Evolutionary conservation across 768 basidiomycete species (phyloP), one percentile per base, ranked within the genome.

Genomic region (Dentipellis fragilis): DNA sequence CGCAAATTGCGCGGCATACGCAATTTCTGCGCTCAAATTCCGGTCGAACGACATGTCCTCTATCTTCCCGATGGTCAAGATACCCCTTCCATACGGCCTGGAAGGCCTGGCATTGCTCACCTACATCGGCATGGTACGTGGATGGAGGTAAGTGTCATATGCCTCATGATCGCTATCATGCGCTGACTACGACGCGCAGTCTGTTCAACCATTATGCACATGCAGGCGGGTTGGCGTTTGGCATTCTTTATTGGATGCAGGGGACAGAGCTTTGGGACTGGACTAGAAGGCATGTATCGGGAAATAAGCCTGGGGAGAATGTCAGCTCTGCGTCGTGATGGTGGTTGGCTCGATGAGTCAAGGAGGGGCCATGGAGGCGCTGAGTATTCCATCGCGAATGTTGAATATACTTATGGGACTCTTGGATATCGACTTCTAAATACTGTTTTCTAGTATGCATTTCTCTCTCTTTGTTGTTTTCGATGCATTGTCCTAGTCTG

Each of bases 161-260:
- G 10, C 5, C 6, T 14, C 3, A n/a, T 4, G 37, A 22, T 14
- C 39, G 7, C 4, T 45, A 47, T 52, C 52, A 57, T 22, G 23
- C 4, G 54, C 36, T 57, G 45, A 58, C 34, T 45, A n/a, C n/a
- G 48, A 59, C 53, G 54, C 53, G 4, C 63, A 89, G 87, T 63
- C 64, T 80, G 46, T 83, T 93, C 59, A 88, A 92, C 64, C 89
- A 96, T 63, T 91, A 82, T 69, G 93, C 91, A 6, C 93, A 95
- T 74, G 74, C 95, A 38, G 90, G 89, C 47, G 93, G 93, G 21
- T 91, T 92, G 10, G 74, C 79, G 0, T 93, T 93, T 66, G 93
- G 93, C 7, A 76, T 71, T 22, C 64, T 80, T 6, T 94, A 93
- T 69, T 90, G 83, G 62, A 66, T 66, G 35, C 84, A 83, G 59